Base-by-base conservation (phyloP, 768 basidiomycete species). In the Agrocybe praecox region DNA sequence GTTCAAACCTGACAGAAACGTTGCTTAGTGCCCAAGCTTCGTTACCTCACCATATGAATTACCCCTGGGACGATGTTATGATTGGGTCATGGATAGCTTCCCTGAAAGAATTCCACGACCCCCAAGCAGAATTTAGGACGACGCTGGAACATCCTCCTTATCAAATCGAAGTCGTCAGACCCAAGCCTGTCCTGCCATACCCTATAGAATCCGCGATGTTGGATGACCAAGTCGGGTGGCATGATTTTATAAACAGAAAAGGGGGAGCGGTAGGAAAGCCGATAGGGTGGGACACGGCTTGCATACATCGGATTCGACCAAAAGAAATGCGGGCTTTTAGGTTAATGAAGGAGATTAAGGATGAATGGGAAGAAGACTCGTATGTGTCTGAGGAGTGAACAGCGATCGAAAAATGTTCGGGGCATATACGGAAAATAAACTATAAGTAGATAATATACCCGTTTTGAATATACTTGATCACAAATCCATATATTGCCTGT, bases 261-360 rank as follows among this genome's bases (percentile, higher is more conserved):
- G 24, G 23, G 6, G 26, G 23, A 8, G 50, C 34, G 10, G 36
- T 29, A 1, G 36, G 36, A 14, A 40, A 15, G 14, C 36, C 36
- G n/a, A 53, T 53, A n/a, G 44, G 52, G 8, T 53, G 52, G 52
- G 52, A 53, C 18, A 45, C 52, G 17, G 52, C 44, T 43, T 53
- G 52, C 14, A 33, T 53, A 8, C 52, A 53, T 22, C 52, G 52
- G 5, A 46, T 53, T 22, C 17, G 42, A 2, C 17, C 45, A 15
- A 29, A 29, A 8, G 43, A 53, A 32, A 53, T 53, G 52, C 24
- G 19, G 24, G 42, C 52, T 11, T 45, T 45, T 17, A 44, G 52
- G 42, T 6, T n/a, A 9, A 53, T 53, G 52, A 32, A 53, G 2
- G 52, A 53, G 43, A 44, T 53, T 18, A 53, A 34, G 8, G 43